Conservation (phyloP, 2,329 filamentous ascomycete genomes). For the Esteya vermicola region DNA sequence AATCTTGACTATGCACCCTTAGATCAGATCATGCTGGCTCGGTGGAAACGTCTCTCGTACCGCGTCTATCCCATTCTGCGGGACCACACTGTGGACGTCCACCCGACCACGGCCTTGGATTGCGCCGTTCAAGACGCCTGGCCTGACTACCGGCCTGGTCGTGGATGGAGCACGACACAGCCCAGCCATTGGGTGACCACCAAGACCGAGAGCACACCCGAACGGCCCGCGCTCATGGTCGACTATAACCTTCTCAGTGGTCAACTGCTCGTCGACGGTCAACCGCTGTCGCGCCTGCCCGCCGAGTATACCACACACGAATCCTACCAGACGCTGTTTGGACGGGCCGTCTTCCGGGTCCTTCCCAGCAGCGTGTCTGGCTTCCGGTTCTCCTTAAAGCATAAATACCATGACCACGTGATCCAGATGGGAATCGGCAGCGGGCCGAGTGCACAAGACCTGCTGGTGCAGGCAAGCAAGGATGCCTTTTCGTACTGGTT, state of each 20-base stretch:
- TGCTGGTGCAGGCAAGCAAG: background rate
- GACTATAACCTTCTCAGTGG: background rate
- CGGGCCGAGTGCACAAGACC: background rate
- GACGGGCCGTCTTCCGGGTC: background rate
- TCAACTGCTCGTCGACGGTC: background rate
- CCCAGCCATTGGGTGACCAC: background rate
- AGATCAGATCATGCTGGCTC: no score
- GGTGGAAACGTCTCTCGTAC: no score
- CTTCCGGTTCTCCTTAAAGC: background rate
- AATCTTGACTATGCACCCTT: no score
- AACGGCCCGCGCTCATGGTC: background rate
- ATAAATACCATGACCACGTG: background rate
- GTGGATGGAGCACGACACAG: no score
- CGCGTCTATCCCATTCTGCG: no score
- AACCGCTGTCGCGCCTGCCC: background rate
- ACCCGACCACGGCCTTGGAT: no score
- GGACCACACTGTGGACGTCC: no score
- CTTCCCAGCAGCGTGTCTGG: background rate
- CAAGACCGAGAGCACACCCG: background rate
- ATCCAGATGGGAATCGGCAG: no score
- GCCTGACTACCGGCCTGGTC: background rate
- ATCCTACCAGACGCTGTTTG: background rate
- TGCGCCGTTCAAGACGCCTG: background rate
- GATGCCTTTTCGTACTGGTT: no score
- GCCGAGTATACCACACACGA: background rate